A percentile compares a stretch with the other conserved stretches of the same genome.
These are phyloP conservation scores for Coniosporium tulheliwenetii DNA, from an alignment of 2,329 filamentous ascomycete genomes.

Conservation along the genomic window DNA sequence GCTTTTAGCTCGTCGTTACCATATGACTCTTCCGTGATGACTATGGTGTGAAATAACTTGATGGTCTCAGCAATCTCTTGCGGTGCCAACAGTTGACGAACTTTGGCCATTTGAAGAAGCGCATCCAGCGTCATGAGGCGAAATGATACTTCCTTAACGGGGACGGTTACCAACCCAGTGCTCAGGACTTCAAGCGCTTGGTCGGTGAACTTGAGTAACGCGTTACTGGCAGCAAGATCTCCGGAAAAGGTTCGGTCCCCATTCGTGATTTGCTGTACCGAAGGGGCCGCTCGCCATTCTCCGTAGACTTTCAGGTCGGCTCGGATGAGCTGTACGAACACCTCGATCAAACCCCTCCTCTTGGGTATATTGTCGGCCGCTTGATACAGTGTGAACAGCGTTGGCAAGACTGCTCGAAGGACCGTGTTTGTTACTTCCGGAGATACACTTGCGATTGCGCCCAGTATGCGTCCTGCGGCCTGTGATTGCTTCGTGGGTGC, in stretches of 20 bases:
- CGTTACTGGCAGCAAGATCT: slow-evolving; percentile 15
- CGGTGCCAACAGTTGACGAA: slow-evolving; percentile 23
- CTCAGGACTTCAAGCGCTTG: slow-evolving; percentile 26
- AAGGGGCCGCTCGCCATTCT: slow-evolving; percentile 34
- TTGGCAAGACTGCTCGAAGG: slow-evolving; percentile 39
- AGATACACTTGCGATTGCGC: slow-evolving; percentile 39
- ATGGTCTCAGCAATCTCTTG: slow-evolving; percentile 33
- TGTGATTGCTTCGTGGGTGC: slow-evolving; percentile 54
- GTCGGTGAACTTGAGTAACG: slow-evolving; percentile 21
- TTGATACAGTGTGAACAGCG: slow-evolving; percentile 43
- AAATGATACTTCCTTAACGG: slow-evolving; percentile 33
- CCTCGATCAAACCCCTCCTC: slow-evolving; percentile 45
- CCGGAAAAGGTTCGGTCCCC: slow-evolving; percentile 3
- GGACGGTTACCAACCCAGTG: slow-evolving; percentile 25
- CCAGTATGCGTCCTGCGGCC: slow-evolving; percentile 45
- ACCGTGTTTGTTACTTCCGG: slow-evolving; percentile 38
- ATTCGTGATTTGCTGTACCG: neutral
- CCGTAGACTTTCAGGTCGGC: slow-evolving; percentile 43
- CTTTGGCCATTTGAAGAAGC: slow-evolving; percentile 25
- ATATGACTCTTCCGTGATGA: slow-evolving; percentile 41
- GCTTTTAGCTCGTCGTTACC: slow-evolving; percentile 41
- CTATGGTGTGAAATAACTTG: slow-evolving; percentile 44
- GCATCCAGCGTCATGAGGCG: slow-evolving; percentile 28
- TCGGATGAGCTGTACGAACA: slow-evolving; percentile 40
- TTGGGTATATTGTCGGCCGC: slow-evolving; percentile 46